phyloP scores from a whole-genome alignment of 164 flowering plant species.

The Buxus sempervirens region DNA sequence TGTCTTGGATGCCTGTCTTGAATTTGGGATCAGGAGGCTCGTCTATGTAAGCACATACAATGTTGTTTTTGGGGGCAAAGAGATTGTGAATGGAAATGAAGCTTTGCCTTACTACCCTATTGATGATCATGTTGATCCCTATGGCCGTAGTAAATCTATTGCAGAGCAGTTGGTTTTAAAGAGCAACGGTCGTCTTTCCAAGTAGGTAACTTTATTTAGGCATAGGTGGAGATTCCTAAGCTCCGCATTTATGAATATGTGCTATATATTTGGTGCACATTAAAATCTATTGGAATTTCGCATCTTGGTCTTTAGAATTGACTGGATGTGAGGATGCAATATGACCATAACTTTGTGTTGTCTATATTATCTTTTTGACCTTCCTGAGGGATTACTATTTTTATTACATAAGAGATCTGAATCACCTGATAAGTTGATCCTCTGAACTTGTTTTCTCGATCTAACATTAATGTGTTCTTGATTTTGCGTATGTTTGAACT shows the following conservation, averaged over 20 bases:
- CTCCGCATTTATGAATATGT: background rate
- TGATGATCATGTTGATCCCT: conserved; percentile 77
- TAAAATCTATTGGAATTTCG: background rate
- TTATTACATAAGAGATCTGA: background rate
- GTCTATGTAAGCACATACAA: conserved; percentile 88
- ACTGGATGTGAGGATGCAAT: background rate
- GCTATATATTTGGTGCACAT: background rate
- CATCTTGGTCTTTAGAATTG: background rate
- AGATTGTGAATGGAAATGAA: conserved; percentile 84
- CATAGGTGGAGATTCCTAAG: background rate
- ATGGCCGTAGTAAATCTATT: conserved; percentile 75
- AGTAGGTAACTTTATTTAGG: conserved; percentile 40
- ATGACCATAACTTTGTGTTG: background rate
- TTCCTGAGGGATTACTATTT: background rate
- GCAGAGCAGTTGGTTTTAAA: conserved; percentile 92
- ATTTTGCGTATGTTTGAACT: background rate
- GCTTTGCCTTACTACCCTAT: conserved; percentile 67
- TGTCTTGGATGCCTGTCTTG: conserved; percentile 69
- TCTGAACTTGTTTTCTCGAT: background rate
- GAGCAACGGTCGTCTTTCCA: conserved; percentile 74
- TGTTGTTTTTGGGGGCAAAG: conserved; percentile 83
- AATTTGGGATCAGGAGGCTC: conserved; percentile 66
- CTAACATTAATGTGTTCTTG: background rate
- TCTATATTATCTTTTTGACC: background rate
- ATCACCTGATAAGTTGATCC: background rate